Evolutionary conservation across 2,329 filamentous ascomycete genomes (phyloP).

Genomic region (Cytospora paraplurivora): DNA sequence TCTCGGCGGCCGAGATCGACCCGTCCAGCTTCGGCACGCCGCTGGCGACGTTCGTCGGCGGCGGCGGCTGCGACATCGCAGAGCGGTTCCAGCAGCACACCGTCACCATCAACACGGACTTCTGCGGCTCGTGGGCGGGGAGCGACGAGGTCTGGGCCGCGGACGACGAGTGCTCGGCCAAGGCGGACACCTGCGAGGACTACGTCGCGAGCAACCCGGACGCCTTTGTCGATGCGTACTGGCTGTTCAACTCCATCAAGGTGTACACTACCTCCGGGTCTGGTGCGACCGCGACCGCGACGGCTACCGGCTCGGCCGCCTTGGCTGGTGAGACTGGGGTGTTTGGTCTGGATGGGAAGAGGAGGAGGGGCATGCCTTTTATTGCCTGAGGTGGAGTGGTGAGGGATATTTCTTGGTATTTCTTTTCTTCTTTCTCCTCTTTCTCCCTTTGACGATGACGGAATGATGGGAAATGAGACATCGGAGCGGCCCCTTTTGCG

Average conservation of each 20-base stretch:
- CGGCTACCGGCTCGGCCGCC: neutral
- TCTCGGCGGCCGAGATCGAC: slow-evolving; percentile 50
- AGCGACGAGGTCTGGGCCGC: slow-evolving; percentile 57
- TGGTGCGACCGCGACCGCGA: neutral
- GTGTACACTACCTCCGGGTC: slow-evolving; percentile 17
- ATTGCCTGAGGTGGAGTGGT: slow-evolving; percentile 7
- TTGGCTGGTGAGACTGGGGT: neutral
- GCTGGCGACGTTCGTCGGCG: slow-evolving; percentile 66
- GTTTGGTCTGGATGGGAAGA: neutral
- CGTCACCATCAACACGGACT: slow-evolving; percentile 62
- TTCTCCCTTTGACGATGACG: slow-evolving; percentile 1
- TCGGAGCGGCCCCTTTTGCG: neutral
- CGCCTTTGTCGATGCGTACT: slow-evolving; percentile 28
- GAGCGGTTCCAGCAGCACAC: slow-evolving; percentile 70
- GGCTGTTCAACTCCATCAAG: slow-evolving; percentile 29
- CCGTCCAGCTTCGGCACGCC: slow-evolving; percentile 71
- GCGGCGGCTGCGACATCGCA: slow-evolving; percentile 70
- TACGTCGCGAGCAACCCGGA: slow-evolving; percentile 62
- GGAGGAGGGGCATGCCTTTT: slow-evolving; percentile 19
- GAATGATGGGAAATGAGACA: neutral
- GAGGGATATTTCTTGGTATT: neutral
- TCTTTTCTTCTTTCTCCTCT: too few species aligned
- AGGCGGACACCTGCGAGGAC: slow-evolving; percentile 66
- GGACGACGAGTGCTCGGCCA: slow-evolving; percentile 58
- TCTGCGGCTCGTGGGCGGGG: slow-evolving; percentile 84